Evolutionary conservation across 805 yeast species (phyloP).

Genomic region (Ogataea ganodermae): DNA sequence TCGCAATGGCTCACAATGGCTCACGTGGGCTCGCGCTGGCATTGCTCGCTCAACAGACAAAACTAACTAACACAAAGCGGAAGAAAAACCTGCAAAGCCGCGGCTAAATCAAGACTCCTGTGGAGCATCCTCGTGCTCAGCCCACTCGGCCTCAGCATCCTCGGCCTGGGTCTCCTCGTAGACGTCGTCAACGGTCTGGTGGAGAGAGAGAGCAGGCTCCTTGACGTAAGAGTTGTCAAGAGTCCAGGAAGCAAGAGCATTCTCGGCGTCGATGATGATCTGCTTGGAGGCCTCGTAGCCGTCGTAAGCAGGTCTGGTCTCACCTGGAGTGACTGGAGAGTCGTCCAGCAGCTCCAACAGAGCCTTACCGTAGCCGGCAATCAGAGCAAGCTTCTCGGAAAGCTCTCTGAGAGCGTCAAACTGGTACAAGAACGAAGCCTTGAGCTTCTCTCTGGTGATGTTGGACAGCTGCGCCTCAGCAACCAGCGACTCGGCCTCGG

Average conservation of each 20-base stretch:
- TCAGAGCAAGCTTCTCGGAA: slow-evolving; percentile 81
- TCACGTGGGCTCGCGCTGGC: too few species aligned
- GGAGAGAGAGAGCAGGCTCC: slow-evolving; percentile 82
- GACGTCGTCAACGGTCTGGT: slow-evolving; percentile 68
- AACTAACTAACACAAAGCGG: background rate
- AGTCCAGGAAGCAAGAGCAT: slow-evolving; percentile 90
- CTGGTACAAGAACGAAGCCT: slow-evolving; percentile 81
- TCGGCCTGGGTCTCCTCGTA: slow-evolving; percentile 47
- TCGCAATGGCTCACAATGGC: too few species aligned
- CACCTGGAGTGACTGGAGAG: slow-evolving; percentile 88
- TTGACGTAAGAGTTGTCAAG: slow-evolving; percentile 92
- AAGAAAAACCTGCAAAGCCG: too few species aligned
- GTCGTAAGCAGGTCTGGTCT: slow-evolving; percentile 85
- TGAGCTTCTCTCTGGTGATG: slow-evolving; percentile 83
- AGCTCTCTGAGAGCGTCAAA: slow-evolving; percentile 84
- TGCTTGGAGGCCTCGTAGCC: slow-evolving; percentile 89
- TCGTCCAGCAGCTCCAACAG: slow-evolving; percentile 80
- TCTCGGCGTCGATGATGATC: slow-evolving; percentile 83
- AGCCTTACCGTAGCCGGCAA: slow-evolving; percentile 90
- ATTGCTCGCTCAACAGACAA: background rate
- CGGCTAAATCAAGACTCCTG: background rate
- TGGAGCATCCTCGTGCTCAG: slow-evolving; percentile 36
- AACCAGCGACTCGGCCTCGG: slow-evolving; percentile 88
- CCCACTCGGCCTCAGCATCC: slow-evolving; percentile 43
- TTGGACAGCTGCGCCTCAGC: slow-evolving; percentile 91